Conservation (phyloP, 352 stramenopile genomes). For the Pythium guiyangense region DNA sequence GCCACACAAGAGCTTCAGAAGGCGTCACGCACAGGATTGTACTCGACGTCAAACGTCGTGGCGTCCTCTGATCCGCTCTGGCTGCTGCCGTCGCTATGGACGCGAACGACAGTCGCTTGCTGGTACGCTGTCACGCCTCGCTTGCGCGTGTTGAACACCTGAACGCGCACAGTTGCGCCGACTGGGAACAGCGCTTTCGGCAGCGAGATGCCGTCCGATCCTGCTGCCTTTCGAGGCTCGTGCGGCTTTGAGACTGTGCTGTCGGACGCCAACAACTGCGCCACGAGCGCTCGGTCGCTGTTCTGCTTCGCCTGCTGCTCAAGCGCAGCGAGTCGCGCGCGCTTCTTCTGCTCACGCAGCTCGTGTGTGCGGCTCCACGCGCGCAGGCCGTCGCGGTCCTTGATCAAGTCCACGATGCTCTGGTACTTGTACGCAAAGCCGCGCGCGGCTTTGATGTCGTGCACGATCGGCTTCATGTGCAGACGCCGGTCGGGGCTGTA, state of each 20-base stretch:
- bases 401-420: constrained; percentile 61
- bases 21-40: constrained; percentile 21
- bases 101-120: constrained; percentile 24
- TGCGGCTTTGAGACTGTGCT: too few relatives aligned
- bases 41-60: constrained; percentile 45
- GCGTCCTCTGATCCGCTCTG: constrained; percentile 6
- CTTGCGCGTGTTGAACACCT: constrained; percentile 13
- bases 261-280: too few relatives aligned
- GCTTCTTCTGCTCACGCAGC: constrained; percentile 16
- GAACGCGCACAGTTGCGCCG: constrained; percentile 30
- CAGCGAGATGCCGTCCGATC: constrained; percentile 21
- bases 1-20: too few relatives aligned
- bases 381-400: constrained; percentile 51
- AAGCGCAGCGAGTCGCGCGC: not conserved
- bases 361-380: constrained; percentile 56
- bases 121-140: constrained; percentile 9
- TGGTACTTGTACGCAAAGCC: constrained; percentile 72
- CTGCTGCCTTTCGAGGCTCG: not conserved
- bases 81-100: constrained; percentile 18
- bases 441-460: constrained; percentile 28
- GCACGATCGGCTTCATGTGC: constrained; percentile 50
- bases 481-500: constrained; percentile 34
- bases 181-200: constrained; percentile 35
- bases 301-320: not conserved
- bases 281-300: not conserved